These are phyloP conservation scores for Trypethelium eluteriae DNA, from an alignment of 495 filamentous ascomycete species.

Conservation along the genomic window DNA sequence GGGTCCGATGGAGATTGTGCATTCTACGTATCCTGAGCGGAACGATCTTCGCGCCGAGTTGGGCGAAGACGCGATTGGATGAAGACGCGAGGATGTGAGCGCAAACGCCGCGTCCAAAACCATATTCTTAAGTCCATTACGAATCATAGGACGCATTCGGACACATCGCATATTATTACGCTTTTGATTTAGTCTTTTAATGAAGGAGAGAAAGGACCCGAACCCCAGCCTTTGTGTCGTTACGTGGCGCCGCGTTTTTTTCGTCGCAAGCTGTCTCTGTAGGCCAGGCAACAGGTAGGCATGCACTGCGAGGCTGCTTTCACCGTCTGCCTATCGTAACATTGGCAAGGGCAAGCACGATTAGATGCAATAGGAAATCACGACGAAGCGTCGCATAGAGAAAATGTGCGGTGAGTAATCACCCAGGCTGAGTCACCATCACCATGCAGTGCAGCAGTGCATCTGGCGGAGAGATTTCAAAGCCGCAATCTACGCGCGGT, in stretches of 20 bases:
- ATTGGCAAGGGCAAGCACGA: neutral
- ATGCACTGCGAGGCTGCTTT: neutral
- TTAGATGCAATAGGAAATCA: neutral
- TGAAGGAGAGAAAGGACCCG: too few relatives aligned
- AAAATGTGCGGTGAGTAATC: conserved; percentile 6
- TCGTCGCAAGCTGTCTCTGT: neutral
- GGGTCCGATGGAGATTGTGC: too few relatives aligned
- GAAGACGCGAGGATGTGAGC: too few relatives aligned
- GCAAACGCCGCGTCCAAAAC: too few relatives aligned
- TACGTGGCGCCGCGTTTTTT: neutral
- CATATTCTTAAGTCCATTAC: too few relatives aligned
- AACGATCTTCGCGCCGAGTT: too few relatives aligned
- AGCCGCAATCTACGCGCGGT: neutral
- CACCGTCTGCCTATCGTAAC: neutral
- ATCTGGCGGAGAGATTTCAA: neutral
- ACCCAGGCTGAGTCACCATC: neutral
- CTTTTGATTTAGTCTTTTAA: too few relatives aligned
- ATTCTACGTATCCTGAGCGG: too few relatives aligned
- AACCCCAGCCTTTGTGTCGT: neutral
- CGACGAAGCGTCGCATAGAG: conserved; percentile 4
- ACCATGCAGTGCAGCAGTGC: neutral
- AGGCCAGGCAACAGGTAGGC: neutral
- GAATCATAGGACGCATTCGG: too few relatives aligned
- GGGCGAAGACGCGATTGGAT: too few relatives aligned
- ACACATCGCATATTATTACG: too few relatives aligned